Evolutionary conservation across 352 stramenopile species (phyloP).

Genomic region (Plasmopara muralis): DNA sequence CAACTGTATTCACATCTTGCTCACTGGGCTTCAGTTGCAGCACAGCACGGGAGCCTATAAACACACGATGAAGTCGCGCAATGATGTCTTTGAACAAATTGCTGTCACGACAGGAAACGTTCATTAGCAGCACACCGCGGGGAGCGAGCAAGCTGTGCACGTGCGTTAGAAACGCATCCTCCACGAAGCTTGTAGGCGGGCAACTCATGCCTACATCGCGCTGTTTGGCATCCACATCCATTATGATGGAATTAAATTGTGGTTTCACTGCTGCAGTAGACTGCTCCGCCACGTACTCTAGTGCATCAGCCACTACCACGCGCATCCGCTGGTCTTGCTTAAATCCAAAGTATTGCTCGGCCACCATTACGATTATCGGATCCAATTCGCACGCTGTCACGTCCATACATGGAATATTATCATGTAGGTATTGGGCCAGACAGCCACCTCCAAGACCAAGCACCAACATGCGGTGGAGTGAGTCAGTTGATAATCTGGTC

Average conservation of each 20-base stretch:
- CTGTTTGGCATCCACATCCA: constrained; percentile 76
- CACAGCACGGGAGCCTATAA: constrained; percentile 22
- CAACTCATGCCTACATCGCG: constrained; percentile 64
- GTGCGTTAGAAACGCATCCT: constrained; percentile 34
- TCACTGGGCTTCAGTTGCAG: constrained; percentile 32
- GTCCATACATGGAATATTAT: constrained; percentile 38
- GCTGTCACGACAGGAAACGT: constrained; percentile 51
- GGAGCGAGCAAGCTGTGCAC: constrained; percentile 28
- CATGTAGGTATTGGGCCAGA: constrained; percentile 58
- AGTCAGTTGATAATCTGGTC: constrained; percentile 7
- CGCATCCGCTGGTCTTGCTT: constrained; percentile 31
- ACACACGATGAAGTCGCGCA: constrained; percentile 30
- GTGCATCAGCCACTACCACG: constrained; percentile 42
- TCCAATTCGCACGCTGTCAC: constrained; percentile 68
- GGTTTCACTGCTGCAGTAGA: constrained; percentile 9
- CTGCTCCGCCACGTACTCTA: constrained; percentile 39
- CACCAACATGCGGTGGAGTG: constrained; percentile 36
- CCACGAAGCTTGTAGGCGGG: constrained; percentile 55
- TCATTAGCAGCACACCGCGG: constrained; percentile 52
- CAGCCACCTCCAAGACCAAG: constrained; percentile 68
- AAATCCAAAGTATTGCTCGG: constrained; percentile 69
- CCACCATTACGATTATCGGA: constrained; percentile 46
- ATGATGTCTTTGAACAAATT: constrained; percentile 47
- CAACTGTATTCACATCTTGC: constrained; percentile 60
- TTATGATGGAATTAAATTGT: constrained; percentile 50